Evolutionary conservation across 1,139 yeast species (phyloP).

Genomic region (Tardiomyces blankii): DNA sequence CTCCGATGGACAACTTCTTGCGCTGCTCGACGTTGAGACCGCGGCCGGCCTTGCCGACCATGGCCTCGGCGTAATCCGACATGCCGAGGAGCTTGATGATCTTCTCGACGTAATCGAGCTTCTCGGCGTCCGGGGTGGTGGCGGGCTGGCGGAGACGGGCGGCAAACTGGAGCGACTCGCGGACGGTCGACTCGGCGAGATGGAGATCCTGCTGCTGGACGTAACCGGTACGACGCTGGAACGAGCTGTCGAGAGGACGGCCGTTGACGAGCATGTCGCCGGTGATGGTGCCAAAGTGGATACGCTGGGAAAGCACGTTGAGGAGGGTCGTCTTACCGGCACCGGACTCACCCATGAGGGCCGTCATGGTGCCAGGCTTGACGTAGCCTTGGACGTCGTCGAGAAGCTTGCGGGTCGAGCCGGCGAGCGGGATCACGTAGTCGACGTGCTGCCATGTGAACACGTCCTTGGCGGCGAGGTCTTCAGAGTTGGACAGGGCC

Average conservation of each 20-base stretch:
- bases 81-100: constrained; percentile 46
- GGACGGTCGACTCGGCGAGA: constrained; percentile 44
- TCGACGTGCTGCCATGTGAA: constrained; percentile 46
- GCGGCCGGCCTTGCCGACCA: constrained; percentile 44
- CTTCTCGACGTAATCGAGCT: constrained; percentile 48
- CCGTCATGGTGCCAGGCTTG: constrained; percentile 54
- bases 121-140: constrained; percentile 37
- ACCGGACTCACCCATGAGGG: constrained; percentile 61
- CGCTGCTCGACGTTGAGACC: constrained; percentile 60
- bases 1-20: constrained; percentile 56
- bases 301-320: constrained; percentile 48
- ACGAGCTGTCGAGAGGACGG: constrained; percentile 37
- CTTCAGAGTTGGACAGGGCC: constrained; percentile 23
- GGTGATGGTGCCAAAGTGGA: constrained; percentile 47
- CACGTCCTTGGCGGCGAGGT: constrained; percentile 23
- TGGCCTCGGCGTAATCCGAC: constrained; percentile 52
- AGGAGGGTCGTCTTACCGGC: constrained; percentile 60
- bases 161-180: constrained; percentile 51
- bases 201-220: constrained; percentile 60
- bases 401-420: constrained; percentile 34
- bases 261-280: constrained; percentile 60
- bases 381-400: constrained; percentile 54
- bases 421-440: constrained; percentile 40
- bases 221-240: constrained; percentile 52
- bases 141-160: constrained; percentile 49